Base-by-base conservation (phyloP, 2,329 filamentous ascomycete species). In the Elsinoe arachidis region DNA sequence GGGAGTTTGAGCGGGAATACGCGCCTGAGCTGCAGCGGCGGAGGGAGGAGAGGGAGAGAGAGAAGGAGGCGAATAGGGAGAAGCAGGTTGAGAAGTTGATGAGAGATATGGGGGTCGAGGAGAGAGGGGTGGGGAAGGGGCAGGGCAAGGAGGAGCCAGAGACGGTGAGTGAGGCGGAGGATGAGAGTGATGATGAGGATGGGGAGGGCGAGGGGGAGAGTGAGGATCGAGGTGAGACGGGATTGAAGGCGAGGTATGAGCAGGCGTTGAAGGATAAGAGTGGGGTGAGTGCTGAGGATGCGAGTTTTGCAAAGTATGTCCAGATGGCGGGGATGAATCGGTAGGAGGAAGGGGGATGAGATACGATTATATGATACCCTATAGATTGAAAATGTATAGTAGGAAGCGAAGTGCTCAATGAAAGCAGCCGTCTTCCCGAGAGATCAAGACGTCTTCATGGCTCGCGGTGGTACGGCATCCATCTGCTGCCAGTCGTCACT, bases 31-130 rank as follows among this genome's bases (percentile, higher is more conserved):
- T 97, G 58, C 89, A 96, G 73, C 82, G 84, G 61, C 82, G 88
- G 68, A 80, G 84, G 61, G 80, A 82, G 60, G 84, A 92, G 69
- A 81, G 90, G 21, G 88, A 95, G 60, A 81, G 86, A 60, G 80
- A 84, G 63, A 92, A 91, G 76, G 79, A 82, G 60, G 80, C 80
- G 59, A 74, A 82, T 26, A 80, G 90, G 46, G 85, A 96, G 66
- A 82, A 86, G 66, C 91, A 99, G 70, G 74, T 99, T 26, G 88
- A 88, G 60, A 90, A 89, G 75, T 83, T 99, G 77, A 96, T 99
- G 90, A 86, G 87, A 69, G 92, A 93, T 64, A 95, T 99, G 88
- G 78, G 79, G 55, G 80, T 88, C 46, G 76, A 76, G 17, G 72
- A 70, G 21, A 17, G 41, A 43, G n/a, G 12, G 38, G 67, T 64